phyloP scores from a whole-genome alignment of 352 stramenopile species.

The Phytophthora palmivora region DNA sequence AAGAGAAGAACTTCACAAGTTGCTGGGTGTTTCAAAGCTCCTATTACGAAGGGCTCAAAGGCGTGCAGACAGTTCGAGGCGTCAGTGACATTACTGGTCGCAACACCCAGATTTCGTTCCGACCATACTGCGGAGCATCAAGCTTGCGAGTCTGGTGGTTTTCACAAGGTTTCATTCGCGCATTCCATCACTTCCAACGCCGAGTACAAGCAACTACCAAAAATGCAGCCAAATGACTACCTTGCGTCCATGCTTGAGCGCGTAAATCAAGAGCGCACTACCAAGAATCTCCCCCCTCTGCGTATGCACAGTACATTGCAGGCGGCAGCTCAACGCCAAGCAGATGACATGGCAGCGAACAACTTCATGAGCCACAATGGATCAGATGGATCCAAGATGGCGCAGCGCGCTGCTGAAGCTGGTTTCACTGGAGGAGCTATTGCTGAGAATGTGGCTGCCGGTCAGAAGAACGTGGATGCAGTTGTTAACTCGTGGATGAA shows the following conservation, averaged over 20 bases:
- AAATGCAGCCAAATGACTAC: conserved; percentile 33
- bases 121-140: conserved; percentile 7
- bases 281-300: conserved; percentile 35
- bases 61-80: conserved; percentile 2
- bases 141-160: not conserved
- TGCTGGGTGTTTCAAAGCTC: conserved; percentile 4
- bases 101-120: conserved; percentile 10
- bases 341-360: conserved; percentile 45
- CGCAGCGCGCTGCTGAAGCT: conserved; percentile 35
- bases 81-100: conserved; percentile 23
- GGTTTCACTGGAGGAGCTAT: conserved; percentile 51
- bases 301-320: conserved; percentile 45
- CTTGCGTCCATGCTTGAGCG: conserved; percentile 42
- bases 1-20: not conserved
- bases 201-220: not conserved
- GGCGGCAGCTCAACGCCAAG: conserved; percentile 24
- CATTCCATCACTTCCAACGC: conserved; percentile 12
- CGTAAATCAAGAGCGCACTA: conserved; percentile 53
- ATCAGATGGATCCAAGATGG: conserved; percentile 48
- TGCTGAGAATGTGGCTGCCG: conserved; percentile 57
- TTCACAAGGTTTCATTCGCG: conserved; percentile 23
- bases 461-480: conserved; percentile 42
- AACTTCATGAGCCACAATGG: conserved; percentile 58
- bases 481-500: conserved; percentile 65
- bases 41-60: conserved; percentile 3